Base-by-base conservation (phyloP, 108 stramenopile species). In the Bacterosira constricta region DNA sequence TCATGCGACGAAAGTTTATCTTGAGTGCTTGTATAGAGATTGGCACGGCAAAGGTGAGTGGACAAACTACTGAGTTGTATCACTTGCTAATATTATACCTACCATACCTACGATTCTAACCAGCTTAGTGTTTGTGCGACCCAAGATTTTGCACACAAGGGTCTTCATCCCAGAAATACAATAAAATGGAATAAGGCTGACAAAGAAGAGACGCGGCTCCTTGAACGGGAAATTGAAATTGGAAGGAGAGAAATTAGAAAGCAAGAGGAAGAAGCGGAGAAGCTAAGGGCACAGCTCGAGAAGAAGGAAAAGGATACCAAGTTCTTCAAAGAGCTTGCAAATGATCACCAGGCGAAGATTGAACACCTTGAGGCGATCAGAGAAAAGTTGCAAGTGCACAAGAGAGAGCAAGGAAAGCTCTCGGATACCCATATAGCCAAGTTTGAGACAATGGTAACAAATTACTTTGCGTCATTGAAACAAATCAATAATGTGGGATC, bases 121-220 rank as follows among this genome's bases (percentile, higher is more conserved):
- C n/a, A n/a, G n/a, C n/a, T n/a, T n/a, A n/a, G n/a, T n/a, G n/a
- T n/a, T n/a, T n/a, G n/a, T 18, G 18, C 20, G 37, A 38, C 59
- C 25, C 3, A 23, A 62, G 62, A 12, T 21, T 34, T 65, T 52
- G 21, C 31, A 4, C 64, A 65, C 49, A 37, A 65, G 64, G 64
- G 47, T 4, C 35, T 65, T 26, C 35, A 32, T 15, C 49, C 30
- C 15, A 4, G 7, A 3, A 18, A 11, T 4, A 20, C 3, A 9
- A 21, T 3, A 6, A 31, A 50, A 0, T 18, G 17, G 2, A 32
- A 8, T 18, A 32, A 25, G 4, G 32, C 36, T 6, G 64, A 18
- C 6, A 50, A 51, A 21, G 50, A 51, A 26, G 50, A 51, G 23
- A 35, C 15, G 26, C 27, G 45, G 5, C 38, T 12, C 53, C 9